These are phyloP conservation scores for Breynia disticha DNA, from an alignment of 441 rosid genomes.

Conservation along the genomic window DNA sequence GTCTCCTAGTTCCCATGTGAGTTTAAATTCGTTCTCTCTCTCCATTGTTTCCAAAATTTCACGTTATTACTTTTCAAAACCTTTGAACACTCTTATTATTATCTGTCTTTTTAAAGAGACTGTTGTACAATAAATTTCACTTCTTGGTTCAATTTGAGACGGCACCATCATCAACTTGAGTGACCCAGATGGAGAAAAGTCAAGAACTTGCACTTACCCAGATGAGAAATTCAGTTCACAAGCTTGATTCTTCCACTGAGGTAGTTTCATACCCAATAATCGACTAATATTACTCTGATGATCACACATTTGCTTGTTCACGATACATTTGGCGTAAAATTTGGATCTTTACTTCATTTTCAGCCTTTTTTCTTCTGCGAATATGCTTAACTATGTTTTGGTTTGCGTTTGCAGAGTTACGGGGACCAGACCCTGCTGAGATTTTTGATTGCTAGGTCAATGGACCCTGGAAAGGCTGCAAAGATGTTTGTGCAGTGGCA, in stretches of 20 bases:
- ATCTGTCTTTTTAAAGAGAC: too few species aligned
- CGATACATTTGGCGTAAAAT: too few species aligned
- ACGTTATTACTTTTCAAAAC: background rate
- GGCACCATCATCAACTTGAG: background rate
- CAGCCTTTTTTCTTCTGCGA: too few species aligned
- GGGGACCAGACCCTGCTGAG: slow-evolving; percentile 57
- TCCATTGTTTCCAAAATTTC: too few species aligned
- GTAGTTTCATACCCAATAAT: too few species aligned
- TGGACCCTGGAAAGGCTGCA: slow-evolving; percentile 71
- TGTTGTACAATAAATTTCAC: too few species aligned
- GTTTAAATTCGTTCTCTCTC: too few species aligned
- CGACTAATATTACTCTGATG: too few species aligned
- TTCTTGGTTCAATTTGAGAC: background rate
- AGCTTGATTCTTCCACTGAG: slow-evolving; percentile 59
- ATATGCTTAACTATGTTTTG: background rate
- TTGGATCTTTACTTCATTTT: too few species aligned
- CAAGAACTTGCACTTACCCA: slow-evolving; percentile 45
- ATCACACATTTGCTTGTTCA: too few species aligned
- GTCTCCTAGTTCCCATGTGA: too few species aligned
- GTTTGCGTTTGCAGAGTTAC: slow-evolving; percentile 31
- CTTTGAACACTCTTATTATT: background rate
- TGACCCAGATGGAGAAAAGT: slow-evolving; percentile 37
- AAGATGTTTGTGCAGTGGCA: slow-evolving; percentile 84
- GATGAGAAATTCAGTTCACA: slow-evolving; percentile 56
- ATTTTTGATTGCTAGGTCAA: slow-evolving; percentile 83